Conservation (phyloP, 129 eudicot species). For the Centrapalus pauciflorus region DNA sequence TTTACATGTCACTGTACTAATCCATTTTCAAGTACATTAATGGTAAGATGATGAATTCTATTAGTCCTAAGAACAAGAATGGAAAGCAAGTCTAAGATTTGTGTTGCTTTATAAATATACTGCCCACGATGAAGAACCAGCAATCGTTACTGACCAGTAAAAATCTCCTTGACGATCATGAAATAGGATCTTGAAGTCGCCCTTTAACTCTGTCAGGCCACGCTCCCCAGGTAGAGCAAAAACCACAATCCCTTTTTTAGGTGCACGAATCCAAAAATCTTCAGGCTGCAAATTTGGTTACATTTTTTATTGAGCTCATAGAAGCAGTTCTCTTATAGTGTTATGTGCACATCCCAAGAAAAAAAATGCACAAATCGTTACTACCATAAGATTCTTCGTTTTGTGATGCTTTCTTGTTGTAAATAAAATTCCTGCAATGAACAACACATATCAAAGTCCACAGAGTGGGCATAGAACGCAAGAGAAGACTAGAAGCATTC, state of each 20-base stretch:
- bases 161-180: conserved; percentile 96
- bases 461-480: not conserved
- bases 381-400: conserved; percentile 92
- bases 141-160: conserved; percentile 52
- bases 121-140: not conserved
- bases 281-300: conserved; percentile 60
- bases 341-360: not conserved
- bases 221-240: conserved; percentile 93
- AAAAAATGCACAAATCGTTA: conserved; percentile 22
- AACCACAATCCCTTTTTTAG: conserved; percentile 69
- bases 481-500: conserved; percentile 5
- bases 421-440: conserved; percentile 68
- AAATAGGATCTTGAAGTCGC: conserved; percentile 91
- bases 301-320: conserved; percentile 3
- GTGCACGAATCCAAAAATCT: conserved; percentile 87
- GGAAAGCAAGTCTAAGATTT: not conserved
- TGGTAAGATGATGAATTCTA: not conserved
- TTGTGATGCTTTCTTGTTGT: conserved; percentile 80
- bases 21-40: not conserved
- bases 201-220: conserved; percentile 73
- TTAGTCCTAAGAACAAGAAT: not conserved
- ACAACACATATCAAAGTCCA: conserved; percentile 9
- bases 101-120: not conserved
- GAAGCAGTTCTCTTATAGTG: not conserved
- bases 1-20: not conserved